Evolutionary conservation across 306 rosid species (phyloP), one percentile per base, ranked within the genome.

Genomic region (Styphnolobium japonicum): DNA sequence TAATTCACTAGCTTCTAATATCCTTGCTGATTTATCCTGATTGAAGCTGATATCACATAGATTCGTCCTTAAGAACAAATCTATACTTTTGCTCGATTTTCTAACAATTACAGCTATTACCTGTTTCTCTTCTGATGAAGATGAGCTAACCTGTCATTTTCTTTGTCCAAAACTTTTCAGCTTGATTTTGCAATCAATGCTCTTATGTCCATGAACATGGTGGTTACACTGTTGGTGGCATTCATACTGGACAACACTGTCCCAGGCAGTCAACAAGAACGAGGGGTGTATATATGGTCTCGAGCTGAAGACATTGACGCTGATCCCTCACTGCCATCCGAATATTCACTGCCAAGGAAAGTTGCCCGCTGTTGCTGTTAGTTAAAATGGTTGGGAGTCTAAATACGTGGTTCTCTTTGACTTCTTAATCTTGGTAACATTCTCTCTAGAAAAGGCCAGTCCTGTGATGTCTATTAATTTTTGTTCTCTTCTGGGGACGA

Each of bases 141-240:
- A 37, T 48, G 56, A 57, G 85, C 84, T 88, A 48, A 90, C 76
- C 42, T 29, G 55, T 31, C 15, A 31, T 82, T 67, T 67, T 80
- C 65, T 10, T 42, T 74, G 61, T 81, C 48, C 16, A 66, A 81
- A 69, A 73, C 78, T 36, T 67, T 66, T 67, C 88, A 93, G 98
- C 82, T 95, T 81, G 98, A 95, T 83, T 95, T 92, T 78, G 92
- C 92, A 9, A 40, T 92, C 84, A 95, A 95, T 73, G 97, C 86
- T 12, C 87, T 92, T 39, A 62, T 95, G 96, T 95, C 97, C 29
- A 37, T 92, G 95, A 95, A 91, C 93, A 92, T 91, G 98, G 97
- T 95, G 80, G 96, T 95, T 72, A 95, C 98, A 10, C 25, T 95
- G 57, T 71, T 92, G 81, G 82, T 95, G 67, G 93, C 97, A 76